Percentiles rank a stretch among this genome's conserved stretches.
These are phyloP conservation scores for Acanthamoeba royreba DNA, from an alignment of 208 protist genomes.

Conservation along the genomic window DNA sequence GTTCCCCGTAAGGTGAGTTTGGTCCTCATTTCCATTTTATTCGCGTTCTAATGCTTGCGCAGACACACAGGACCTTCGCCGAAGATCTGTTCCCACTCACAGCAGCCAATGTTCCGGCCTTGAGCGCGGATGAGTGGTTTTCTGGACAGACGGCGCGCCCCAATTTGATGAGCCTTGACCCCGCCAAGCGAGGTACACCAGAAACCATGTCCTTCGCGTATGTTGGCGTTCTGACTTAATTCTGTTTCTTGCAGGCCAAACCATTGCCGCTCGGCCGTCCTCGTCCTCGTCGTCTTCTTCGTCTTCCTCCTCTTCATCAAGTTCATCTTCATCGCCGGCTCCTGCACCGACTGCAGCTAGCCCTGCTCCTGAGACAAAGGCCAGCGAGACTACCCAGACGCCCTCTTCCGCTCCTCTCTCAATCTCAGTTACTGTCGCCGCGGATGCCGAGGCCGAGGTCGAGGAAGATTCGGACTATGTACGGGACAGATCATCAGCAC, in stretches of 20 bases:
- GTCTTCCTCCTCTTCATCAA: not conserved
- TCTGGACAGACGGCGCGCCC: not conserved
- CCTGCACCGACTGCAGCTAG: not conserved
- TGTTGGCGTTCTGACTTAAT: too few relatives aligned
- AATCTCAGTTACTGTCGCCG: not conserved
- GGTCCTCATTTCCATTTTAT: not conserved
- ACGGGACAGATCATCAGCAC: not conserved
- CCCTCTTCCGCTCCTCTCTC: not conserved
- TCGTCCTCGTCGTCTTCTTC: not conserved
- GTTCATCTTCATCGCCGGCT: not conserved
- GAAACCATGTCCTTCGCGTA: too few relatives aligned
- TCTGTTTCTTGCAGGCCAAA: too few relatives aligned
- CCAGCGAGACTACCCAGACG: not conserved
- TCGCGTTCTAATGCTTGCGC: not conserved
- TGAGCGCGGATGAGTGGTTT: conserved; percentile 14
- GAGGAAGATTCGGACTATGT: not conserved
- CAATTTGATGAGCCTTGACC: conserved; percentile 34
- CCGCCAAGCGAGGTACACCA: not conserved
- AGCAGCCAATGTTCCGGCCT: not conserved
- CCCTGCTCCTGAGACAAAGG: not conserved
- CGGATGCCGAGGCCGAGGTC: not conserved
- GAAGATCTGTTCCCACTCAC: conserved; percentile 28
- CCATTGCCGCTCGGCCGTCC: not conserved
- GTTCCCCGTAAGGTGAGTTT: not conserved
- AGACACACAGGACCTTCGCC: not conserved